phyloP scores from a whole-genome alignment of 495 filamentous ascomycete species.

The Xanthoparmelia taractica region DNA sequence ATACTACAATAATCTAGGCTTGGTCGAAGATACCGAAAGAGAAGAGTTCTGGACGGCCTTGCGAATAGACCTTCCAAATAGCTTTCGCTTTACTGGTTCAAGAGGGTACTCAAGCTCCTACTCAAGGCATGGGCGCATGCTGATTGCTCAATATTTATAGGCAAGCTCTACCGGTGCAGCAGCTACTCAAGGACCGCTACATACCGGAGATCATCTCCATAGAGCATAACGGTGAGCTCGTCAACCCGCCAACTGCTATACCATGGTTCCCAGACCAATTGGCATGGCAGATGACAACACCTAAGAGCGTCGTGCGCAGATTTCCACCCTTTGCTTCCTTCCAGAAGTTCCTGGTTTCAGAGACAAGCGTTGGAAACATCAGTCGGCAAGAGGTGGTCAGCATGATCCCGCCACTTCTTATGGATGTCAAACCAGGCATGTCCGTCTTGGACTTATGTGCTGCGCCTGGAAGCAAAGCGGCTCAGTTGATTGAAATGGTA shows the following conservation, averaged over 20 bases:
- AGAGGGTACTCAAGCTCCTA: conserved; percentile 51
- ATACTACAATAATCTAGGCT: conserved; percentile 71
- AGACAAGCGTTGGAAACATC: conserved; percentile 95
- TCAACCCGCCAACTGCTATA: conserved; percentile 72
- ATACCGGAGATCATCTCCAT: conserved; percentile 83
- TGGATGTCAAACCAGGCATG: conserved; percentile 87
- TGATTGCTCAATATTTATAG: conserved; percentile 30
- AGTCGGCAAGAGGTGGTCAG: conserved; percentile 93
- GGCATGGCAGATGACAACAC: conserved; percentile 93
- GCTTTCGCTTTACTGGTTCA: conserved; percentile 91
- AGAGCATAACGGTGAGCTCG: conserved; percentile 65
- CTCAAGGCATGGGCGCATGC: background rate
- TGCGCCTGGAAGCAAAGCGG: conserved; percentile 91
- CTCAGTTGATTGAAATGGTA: conserved; percentile 89
- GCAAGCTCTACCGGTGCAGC: conserved; percentile 80
- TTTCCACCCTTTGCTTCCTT: conserved; percentile 89
- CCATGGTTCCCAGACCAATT: conserved; percentile 89
- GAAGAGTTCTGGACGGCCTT: conserved; percentile 75
- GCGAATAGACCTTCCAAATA: conserved; percentile 79
- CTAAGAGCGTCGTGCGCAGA: conserved; percentile 84
- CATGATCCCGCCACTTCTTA: conserved; percentile 94
- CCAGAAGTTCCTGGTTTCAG: conserved; percentile 96
- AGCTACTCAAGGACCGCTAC: conserved; percentile 76
- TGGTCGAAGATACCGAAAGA: conserved; percentile 65
- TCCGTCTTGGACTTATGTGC: conserved; percentile 91